phyloP scores from a whole-genome alignment of 768 basidiomycete species.

The Pleurotus pulmonarius region DNA sequence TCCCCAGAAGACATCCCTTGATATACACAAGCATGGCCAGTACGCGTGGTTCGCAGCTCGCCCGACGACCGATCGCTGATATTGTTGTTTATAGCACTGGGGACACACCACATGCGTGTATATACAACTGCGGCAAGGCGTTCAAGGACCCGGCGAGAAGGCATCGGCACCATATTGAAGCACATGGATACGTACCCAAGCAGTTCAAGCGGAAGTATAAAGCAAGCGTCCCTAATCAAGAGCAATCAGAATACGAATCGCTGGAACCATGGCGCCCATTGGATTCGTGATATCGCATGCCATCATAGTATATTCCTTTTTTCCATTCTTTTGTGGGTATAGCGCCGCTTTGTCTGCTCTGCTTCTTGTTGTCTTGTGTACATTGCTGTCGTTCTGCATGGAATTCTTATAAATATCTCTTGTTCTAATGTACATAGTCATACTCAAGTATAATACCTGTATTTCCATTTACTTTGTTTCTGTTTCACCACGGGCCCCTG shows the following conservation, averaged over 20 bases:
- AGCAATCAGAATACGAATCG: constrained; percentile 17
- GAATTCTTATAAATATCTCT: neutral
- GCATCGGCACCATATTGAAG: constrained; percentile 53
- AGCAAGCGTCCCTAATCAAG: constrained; percentile 12
- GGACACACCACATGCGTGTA: constrained; percentile 50
- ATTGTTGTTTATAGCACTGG: constrained; percentile 42
- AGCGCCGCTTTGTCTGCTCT: neutral
- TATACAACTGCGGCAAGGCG: constrained; percentile 41
- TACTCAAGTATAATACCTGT: neutral
- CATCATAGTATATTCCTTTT: neutral
- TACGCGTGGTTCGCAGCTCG: constrained; percentile 14
- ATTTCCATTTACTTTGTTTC: neutral
- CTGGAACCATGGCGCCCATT: constrained; percentile 11
- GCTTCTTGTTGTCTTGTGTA: constrained; percentile 3
- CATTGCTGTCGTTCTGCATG: neutral
- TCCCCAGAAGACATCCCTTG: constrained; percentile 55
- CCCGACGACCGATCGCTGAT: neutral
- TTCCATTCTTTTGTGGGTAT: neutral
- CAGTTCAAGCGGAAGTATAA: constrained; percentile 39
- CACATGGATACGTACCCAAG: constrained; percentile 48
- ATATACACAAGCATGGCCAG: constrained; percentile 57
- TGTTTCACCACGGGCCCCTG: neutral
- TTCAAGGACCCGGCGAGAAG: constrained; percentile 68
- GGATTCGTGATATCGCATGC: constrained; percentile 3
- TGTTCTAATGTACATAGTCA: constrained; percentile 3